phyloP scores from a whole-genome alignment of 169 alveolate species.

The Eimeria necatrix region DNA sequence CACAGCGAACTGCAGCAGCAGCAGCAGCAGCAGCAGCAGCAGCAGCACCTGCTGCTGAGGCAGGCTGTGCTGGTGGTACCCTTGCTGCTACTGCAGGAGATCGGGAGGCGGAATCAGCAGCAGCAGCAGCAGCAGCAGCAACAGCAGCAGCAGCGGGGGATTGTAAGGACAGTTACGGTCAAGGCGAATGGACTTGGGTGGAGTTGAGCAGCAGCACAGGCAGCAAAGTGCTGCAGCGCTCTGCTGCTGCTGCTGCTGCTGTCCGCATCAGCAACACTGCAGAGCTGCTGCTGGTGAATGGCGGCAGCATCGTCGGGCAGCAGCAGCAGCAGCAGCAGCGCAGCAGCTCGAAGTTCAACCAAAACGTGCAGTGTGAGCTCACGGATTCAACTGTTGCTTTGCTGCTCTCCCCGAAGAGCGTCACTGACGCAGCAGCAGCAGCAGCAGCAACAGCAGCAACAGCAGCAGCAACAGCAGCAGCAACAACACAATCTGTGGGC shows the following conservation, averaged over 20 bases:
- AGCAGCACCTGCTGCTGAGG: constrained; percentile 1
- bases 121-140: background rate
- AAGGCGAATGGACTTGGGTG: constrained; percentile 9
- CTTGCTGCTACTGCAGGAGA: background rate
- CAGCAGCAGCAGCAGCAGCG: constrained; percentile 62
- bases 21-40: constrained; percentile 8
- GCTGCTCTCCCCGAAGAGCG: background rate
- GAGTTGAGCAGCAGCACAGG: background rate
- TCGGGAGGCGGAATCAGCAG: background rate
- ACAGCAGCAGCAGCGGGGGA: background rate
- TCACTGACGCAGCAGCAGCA: background rate
- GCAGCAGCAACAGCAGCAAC: background rate
- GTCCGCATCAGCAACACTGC: constrained; percentile 14
- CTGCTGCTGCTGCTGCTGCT: constrained; percentile 49
- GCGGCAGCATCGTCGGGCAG: constrained; percentile 14
- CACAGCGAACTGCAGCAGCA: background rate
- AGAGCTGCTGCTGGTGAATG: constrained; percentile 52
- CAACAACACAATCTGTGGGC: background rate
- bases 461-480: background rate
- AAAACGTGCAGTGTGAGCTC: background rate
- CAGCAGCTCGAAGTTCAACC: constrained; percentile 5
- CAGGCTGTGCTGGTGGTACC: background rate
- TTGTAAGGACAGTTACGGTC: background rate
- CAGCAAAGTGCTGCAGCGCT: constrained; percentile 4
- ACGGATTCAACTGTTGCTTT: constrained; percentile 27